Evolutionary conservation across 768 basidiomycete species (phyloP).

Genomic region (Asterophora lycoperdoides): DNA sequence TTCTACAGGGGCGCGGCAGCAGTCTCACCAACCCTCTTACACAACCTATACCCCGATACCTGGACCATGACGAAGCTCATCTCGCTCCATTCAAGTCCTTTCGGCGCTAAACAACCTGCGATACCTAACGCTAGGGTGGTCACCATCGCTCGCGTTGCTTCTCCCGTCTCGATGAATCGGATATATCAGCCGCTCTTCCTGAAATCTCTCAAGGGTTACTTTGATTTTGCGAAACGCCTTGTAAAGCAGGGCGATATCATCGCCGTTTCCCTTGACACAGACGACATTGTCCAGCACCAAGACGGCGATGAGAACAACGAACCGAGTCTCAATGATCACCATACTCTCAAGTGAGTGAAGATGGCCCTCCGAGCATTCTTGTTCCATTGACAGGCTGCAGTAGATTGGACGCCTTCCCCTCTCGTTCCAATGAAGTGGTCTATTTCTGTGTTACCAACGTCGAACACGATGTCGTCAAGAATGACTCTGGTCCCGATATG

Average conservation of each 20-base stretch:
- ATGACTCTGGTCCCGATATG: constrained; percentile 34
- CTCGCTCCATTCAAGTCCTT: constrained; percentile 50
- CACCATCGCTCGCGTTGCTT: constrained; percentile 77
- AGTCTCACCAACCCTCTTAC: constrained; percentile 49
- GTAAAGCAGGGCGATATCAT: constrained; percentile 75
- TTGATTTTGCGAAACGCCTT: constrained; percentile 48
- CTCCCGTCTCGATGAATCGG: constrained; percentile 63
- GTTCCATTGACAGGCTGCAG: too few relatives aligned
- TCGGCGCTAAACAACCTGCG: constrained; percentile 51
- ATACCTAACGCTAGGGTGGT: constrained; percentile 67
- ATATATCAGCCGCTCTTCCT: constrained; percentile 60
- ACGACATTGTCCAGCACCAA: constrained; percentile 26
- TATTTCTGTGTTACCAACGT: constrained; percentile 80
- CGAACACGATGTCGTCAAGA: constrained; percentile 54
- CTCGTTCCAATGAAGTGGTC: constrained; percentile 44
- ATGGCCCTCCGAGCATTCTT: not conserved
- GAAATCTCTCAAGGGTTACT: constrained; percentile 57
- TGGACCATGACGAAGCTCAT: constrained; percentile 24
- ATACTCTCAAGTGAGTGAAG: constrained; percentile 20
- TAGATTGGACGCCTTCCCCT: constrained; percentile 11
- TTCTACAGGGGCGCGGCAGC: constrained; percentile 34
- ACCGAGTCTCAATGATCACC: constrained; percentile 16
- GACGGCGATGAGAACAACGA: constrained; percentile 21
- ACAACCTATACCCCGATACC: constrained; percentile 41
- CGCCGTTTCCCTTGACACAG: constrained; percentile 57